A percentile compares a stretch with the other conserved stretches of the same genome.
Evolutionary conservation across 106 monocot genomes (phyloP).

Genomic region (Apostasia shenzhenica): DNA sequence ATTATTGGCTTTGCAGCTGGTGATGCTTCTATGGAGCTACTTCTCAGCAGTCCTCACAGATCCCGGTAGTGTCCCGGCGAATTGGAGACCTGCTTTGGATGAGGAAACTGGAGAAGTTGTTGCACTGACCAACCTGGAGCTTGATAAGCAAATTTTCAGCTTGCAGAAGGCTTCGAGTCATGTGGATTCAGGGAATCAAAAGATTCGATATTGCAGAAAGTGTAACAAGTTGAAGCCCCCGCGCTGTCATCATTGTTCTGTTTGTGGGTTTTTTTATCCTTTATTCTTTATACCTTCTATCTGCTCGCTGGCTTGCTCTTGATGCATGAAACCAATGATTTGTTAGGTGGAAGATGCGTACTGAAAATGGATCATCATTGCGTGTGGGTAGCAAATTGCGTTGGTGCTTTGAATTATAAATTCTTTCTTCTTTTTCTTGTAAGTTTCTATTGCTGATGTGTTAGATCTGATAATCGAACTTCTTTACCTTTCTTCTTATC

Average conservation of each 20-base stretch:
- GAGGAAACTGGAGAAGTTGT: conserved; percentile 39
- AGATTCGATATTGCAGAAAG: conserved; percentile 39
- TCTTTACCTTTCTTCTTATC: too few relatives aligned
- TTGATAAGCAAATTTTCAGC: conserved; percentile 11
- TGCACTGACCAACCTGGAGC: conserved; percentile 29
- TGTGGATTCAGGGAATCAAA: conserved; percentile 19
- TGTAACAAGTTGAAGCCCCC: conserved; percentile 57
- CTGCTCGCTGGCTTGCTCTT: too few relatives aligned
- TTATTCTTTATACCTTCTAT: neutral
- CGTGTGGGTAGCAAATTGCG: conserved; percentile 67
- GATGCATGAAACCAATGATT: neutral
- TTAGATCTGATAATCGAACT: too few relatives aligned
- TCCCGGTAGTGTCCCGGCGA: conserved; percentile 45
- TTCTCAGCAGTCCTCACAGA: conserved; percentile 50
- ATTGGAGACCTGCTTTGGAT: conserved; percentile 43
- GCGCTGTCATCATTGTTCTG: conserved; percentile 60
- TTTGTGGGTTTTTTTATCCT: conserved; percentile 26
- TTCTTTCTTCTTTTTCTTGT: conserved; percentile 71
- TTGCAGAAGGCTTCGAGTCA: conserved; percentile 26
- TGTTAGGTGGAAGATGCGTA: conserved; percentile 51
- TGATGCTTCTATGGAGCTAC: conserved; percentile 60
- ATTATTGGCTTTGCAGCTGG: conserved; percentile 23
- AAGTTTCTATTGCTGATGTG: conserved; percentile 1
- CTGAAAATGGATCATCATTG: conserved; percentile 74
- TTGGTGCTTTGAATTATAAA: conserved; percentile 63